Percentiles rank a stretch among this genome's conserved stretches.
These are phyloP conservation scores for Trametes maxima DNA, from an alignment of 768 basidiomycete species.

Conservation along the genomic window DNA sequence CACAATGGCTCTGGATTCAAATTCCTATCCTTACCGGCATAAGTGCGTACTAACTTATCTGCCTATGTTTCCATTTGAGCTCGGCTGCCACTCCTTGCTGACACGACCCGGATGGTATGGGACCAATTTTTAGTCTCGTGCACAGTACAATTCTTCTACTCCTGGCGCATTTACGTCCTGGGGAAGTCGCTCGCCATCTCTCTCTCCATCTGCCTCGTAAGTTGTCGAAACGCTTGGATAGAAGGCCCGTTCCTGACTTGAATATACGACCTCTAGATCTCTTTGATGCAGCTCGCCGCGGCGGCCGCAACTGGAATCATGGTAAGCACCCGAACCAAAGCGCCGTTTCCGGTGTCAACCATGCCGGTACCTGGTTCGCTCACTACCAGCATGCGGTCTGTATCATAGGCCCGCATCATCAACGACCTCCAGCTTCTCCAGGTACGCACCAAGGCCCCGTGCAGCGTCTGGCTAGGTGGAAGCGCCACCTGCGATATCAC, in stretches of 20 bases:
- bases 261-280: background rate
- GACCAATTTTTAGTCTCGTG: background rate
- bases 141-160: slow-evolving; percentile 16
- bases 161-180: slow-evolving; percentile 15
- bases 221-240: background rate
- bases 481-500: slow-evolving; percentile 4
- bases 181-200: background rate
- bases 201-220: background rate
- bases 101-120: too few relatives aligned
- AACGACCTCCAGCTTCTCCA: background rate
- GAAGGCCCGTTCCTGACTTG: background rate
- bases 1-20: slow-evolving; percentile 1
- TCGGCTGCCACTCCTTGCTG: background rate
- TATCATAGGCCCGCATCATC: background rate
- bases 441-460: background rate
- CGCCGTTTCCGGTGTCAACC: too few relatives aligned
- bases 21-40: background rate
- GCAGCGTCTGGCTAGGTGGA: slow-evolving; percentile 6
- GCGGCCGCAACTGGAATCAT: too few relatives aligned
- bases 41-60: background rate
- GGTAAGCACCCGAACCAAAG: too few relatives aligned
- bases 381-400: too few relatives aligned
- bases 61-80: too few relatives aligned
- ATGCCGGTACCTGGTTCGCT: too few relatives aligned
- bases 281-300: background rate